Base-by-base conservation (phyloP, 106 monocot species). In the Posidonia australis region DNA sequence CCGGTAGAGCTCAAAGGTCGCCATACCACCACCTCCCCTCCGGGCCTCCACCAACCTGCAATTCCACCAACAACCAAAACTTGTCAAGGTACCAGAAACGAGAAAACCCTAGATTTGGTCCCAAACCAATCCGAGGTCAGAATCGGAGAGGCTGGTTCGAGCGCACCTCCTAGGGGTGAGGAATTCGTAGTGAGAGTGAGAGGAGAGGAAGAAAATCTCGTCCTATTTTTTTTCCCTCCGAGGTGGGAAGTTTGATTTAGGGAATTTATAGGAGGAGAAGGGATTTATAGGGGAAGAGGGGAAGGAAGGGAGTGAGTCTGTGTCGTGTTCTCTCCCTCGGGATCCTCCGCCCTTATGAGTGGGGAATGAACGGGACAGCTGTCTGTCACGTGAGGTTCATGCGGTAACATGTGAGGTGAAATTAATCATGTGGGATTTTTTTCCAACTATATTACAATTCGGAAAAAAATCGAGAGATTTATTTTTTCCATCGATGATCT, bases 1-100 rank as follows among this genome's bases (percentile, higher is more conserved):
- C 64, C 86, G 70, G 44, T 86, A 86, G 64, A 86, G 72, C 71
- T 86, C 86, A 67, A 86, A 86, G 18, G 86, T 86, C 42, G 86
- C 77, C 86, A 86, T 86, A 3, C 57, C 48, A 13, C 18, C 62
- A 13, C 26, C 11, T n/a, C n/a, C n/a, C n/a, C n/a, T n/a, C n/a
- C n/a, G n/a, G n/a, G n/a, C n/a, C 48, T 52, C 66, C 13, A 23
- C 36, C 63, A 9, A 32, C n/a, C 48, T 27, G 31, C 6, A 32
- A 32, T 26, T 5, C 53, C 10, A 65, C 45, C 23, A 62, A 2
- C 30, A 23, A 58, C 23, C 9, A 54, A 19, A 11, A 54, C 53
- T 54, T 54, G 11, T 54, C 53, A 16, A 62, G 16, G 29, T n/a
- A 19, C 17, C 0, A 22, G 16, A 43, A n/a, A 20, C 10, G 61